A percentile compares a stretch with the other conserved stretches of the same genome.
These are phyloP conservation scores for Rhododendron griersonianum DNA, from an alignment of 148 eudicot genomes.

Conservation along the genomic window DNA sequence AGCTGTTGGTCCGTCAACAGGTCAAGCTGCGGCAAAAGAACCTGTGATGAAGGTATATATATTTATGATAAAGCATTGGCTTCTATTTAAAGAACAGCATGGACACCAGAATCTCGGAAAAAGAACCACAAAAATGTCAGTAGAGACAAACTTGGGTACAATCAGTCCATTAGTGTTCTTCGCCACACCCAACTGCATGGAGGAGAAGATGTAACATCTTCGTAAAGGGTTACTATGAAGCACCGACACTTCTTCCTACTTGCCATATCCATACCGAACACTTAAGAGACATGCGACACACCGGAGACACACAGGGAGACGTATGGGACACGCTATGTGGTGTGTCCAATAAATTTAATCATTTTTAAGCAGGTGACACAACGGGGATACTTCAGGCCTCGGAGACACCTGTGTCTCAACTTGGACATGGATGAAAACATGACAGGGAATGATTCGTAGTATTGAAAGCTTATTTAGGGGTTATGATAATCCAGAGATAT, in stretches of 20 bases:
- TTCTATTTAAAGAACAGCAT: not conserved
- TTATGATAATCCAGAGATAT: not conserved
- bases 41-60: slow-evolving; percentile 30
- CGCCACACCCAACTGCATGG: not conserved
- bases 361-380: not conserved
- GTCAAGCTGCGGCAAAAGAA: slow-evolving; percentile 68
- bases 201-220: not conserved
- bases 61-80: slow-evolving; percentile 1
- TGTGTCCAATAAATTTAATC: not conserved
- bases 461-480: not conserved
- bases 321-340: too few relatives aligned
- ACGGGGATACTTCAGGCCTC: not conserved
- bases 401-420: not conserved
- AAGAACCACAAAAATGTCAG: not conserved
- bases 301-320: not conserved
- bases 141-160: not conserved
- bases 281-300: not conserved
- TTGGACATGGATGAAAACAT: not conserved
- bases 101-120: not conserved
- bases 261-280: not conserved
- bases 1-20: slow-evolving; percentile 59
- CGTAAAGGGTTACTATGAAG: not conserved
- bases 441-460: not conserved
- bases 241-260: not conserved
- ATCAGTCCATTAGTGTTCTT: not conserved